phyloP scores from a whole-genome alignment of 495 filamentous ascomycete species.

The Tuber brumale region DNA sequence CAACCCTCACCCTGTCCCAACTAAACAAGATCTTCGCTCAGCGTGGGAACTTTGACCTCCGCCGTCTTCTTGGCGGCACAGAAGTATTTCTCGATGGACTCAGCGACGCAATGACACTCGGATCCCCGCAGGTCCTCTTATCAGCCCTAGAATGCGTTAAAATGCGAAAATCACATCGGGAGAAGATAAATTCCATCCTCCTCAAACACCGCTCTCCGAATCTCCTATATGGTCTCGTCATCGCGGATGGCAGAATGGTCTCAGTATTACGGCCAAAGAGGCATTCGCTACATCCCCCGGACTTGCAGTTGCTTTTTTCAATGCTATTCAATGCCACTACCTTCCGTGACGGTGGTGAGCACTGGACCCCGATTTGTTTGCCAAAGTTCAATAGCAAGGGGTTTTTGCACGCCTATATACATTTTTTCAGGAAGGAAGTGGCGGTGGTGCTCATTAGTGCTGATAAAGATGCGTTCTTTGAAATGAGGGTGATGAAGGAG shows the following conservation, averaged over 20 bases:
- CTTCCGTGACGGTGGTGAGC: conserved; percentile 85
- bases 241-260: conserved; percentile 88
- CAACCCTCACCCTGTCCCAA: conserved; percentile 85
- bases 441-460: conserved; percentile 88
- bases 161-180: conserved; percentile 77
- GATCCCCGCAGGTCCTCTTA: conserved; percentile 79
- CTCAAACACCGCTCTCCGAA: conserved; percentile 65
- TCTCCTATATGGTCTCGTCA: conserved; percentile 87
- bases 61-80: conserved; percentile 87
- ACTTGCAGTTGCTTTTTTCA: conserved; percentile 94
- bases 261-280: conserved; percentile 89
- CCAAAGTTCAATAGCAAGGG: conserved; percentile 96
- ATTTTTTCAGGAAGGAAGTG: conserved; percentile 72
- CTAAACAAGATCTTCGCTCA: conserved; percentile 82
- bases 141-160: conserved; percentile 86
- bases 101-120: conserved; percentile 87
- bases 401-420: conserved; percentile 99
- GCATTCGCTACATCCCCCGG: conserved; percentile 90
- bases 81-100: conserved; percentile 85
- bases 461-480: conserved; percentile 87
- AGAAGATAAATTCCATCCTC: conserved; percentile 77
- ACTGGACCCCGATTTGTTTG: conserved; percentile 94
- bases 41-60: conserved; percentile 83
- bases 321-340: conserved; percentile 97
- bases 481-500: conserved; percentile 77